These are phyloP conservation scores for Neospermospora avenae DNA, from an alignment of 2,329 filamentous ascomycete genomes.

Conservation along the genomic window DNA sequence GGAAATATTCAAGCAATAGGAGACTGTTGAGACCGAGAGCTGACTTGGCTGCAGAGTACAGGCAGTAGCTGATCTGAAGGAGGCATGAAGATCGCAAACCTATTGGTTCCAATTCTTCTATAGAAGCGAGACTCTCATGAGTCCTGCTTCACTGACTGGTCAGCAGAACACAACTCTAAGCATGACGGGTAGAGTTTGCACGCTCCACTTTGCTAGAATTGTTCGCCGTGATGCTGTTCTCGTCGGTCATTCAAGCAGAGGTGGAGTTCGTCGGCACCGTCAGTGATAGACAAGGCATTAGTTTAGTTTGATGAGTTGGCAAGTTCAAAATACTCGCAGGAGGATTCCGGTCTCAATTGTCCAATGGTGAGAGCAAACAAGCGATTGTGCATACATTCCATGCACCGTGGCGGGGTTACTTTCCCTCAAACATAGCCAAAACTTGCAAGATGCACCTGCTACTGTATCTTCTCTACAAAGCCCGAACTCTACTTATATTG, in stretches of 20 bases:
- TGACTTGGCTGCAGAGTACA: not conserved
- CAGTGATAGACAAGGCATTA: not conserved
- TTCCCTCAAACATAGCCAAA: not conserved
- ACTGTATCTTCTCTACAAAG: too few relatives aligned
- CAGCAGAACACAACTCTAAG: too few relatives aligned
- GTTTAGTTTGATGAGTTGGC: not conserved
- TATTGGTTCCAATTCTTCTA: not conserved
- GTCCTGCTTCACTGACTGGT: not conserved
- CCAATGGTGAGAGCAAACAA: not conserved
- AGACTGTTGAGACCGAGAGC: not conserved
- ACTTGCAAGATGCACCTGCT: too few relatives aligned
- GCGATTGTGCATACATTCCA: not conserved
- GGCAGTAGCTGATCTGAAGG: too few relatives aligned
- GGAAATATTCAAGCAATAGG: too few relatives aligned
- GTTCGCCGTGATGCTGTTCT: not conserved
- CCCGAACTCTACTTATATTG: too few relatives aligned
- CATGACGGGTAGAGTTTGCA: too few relatives aligned
- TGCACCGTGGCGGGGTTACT: not conserved
- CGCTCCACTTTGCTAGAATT: not conserved
- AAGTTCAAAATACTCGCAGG: not conserved
- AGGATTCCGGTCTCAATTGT: not conserved
- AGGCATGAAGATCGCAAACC: too few relatives aligned
- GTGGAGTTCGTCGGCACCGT: not conserved
- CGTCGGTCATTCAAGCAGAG: not conserved
- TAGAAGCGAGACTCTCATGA: not conserved